These are phyloP conservation scores for Coemansia sp. DNA, from an alignment of 192 early-diverging fungal genomes.

Conservation along the genomic window DNA sequence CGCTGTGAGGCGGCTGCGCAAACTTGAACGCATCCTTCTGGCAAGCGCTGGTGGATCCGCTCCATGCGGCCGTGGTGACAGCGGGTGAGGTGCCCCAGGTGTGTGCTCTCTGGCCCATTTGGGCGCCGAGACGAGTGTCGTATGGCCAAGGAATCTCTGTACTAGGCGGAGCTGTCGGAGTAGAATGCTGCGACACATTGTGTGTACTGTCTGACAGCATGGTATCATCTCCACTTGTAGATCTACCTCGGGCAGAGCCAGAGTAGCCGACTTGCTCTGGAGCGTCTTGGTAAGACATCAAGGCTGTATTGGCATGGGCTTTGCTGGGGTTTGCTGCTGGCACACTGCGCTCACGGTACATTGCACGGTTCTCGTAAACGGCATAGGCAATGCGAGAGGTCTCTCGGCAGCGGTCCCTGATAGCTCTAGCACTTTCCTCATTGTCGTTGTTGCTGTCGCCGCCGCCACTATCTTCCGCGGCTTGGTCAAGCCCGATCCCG, in stretches of 20 bases:
- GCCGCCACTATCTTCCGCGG: constrained; percentile 11
- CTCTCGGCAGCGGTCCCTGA: constrained; percentile 38
- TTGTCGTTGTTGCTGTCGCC: constrained; percentile 7
- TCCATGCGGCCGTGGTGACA: not conserved
- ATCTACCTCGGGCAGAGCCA: not conserved
- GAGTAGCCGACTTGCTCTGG: not conserved
- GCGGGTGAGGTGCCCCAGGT: not conserved
- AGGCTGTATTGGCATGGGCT: not conserved
- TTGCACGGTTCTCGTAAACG: constrained; percentile 36
- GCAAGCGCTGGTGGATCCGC: not conserved
- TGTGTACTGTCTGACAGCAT: not conserved
- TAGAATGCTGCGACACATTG: not conserved
- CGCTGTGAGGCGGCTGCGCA: not conserved
- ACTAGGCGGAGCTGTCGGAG: not conserved
- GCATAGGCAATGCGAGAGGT: constrained; percentile 27
- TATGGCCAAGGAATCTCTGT: not conserved
- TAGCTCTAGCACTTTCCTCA: constrained; percentile 22
- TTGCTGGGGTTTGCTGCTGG: not conserved
- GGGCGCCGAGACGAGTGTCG: not conserved
- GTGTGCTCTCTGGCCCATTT: not conserved
- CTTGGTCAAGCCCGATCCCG: constrained; percentile 43
- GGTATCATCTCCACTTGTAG: not conserved
- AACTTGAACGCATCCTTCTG: not conserved
- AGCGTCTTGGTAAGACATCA: not conserved
- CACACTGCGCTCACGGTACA: constrained; percentile 14